phyloP scores from a whole-genome alignment of 768 basidiomycete genomes.

The Naematelia encephala region DNA sequence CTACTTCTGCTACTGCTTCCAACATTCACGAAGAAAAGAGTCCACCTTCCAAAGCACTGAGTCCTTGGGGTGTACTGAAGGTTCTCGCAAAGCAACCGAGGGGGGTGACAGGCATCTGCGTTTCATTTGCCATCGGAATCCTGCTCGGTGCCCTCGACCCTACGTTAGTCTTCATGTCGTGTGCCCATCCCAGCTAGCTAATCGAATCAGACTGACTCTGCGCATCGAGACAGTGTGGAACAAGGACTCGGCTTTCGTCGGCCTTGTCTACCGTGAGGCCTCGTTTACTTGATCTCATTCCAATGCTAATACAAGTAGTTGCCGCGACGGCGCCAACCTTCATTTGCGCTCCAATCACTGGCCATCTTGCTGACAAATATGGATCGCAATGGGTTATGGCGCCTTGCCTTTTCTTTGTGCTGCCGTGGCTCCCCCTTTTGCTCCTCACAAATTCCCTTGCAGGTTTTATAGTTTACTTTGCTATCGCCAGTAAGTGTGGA shows the following conservation, averaged over 20 bases:
- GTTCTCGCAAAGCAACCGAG: conserved; percentile 17
- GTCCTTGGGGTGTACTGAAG: conserved; percentile 21
- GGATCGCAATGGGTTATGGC: conserved; percentile 32
- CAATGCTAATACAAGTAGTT: conserved; percentile 9
- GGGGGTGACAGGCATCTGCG: conserved; percentile 25
- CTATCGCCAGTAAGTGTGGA: conserved; percentile 25
- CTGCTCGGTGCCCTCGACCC: conserved; percentile 31
- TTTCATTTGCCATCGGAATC: conserved; percentile 27
- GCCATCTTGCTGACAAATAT: conserved; percentile 31
- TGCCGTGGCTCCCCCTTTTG: conserved; percentile 36
- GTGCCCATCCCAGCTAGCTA: background rate
- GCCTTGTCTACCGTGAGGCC: conserved; percentile 28
- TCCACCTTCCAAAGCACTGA: background rate
- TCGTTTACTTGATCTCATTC: background rate
- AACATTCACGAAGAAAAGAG: background rate
- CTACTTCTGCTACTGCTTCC: background rate
- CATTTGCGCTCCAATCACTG: conserved; percentile 29
- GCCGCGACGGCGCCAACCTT: conserved; percentile 39
- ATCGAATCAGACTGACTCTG: conserved; percentile 22
- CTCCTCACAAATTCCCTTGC: conserved; percentile 22
- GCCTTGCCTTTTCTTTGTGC: conserved; percentile 18
- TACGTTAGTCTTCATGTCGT: conserved; percentile 20
- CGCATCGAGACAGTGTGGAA: conserved; percentile 30
- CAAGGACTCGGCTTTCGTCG: conserved; percentile 32
- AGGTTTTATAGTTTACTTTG: conserved; percentile 32